Base-by-base conservation (phyloP, 2,329 filamentous ascomycete species). In the Alternaria alternata region DNA sequence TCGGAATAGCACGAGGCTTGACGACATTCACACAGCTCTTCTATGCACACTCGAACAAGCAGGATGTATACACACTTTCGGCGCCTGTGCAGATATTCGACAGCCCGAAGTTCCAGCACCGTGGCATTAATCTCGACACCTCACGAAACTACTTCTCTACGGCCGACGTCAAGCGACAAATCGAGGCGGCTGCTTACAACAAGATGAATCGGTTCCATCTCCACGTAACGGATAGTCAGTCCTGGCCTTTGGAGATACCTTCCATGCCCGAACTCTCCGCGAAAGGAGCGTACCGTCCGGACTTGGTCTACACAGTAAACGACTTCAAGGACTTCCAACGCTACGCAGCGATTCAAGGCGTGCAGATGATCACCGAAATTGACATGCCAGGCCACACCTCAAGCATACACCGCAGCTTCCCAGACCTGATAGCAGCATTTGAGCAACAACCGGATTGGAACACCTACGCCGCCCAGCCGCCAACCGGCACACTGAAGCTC, bases 141-240 rank as follows among this genome's bases (percentile, higher is more conserved):
- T 85, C 91, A 3, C 85, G 93, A 59, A 89, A 88, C 71, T 95
- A 85, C 80, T 91, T 90, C 77, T 84, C 87, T 1, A 80, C 91
- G 24, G 76, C 82, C 4, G 87, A 91, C 69, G 89, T 96, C 67
- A 84, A 89, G 71, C 87, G 88, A 51, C 92, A 89, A 54, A 91
- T 97, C 65, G 91, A 96, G 72, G 90, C 88, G 41, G 79, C 91
- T 65, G 82, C 90, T 1, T 93, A 88, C 85, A 92, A 89, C 81
- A 95, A 96, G 81, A 86, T 95, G 83, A 95, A 95, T 79, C 85
- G 88, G 6, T 84, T 96, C 57, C 92, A 95, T 78, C 82, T 94
- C 54, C 92, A 96, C 81, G 84, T 90, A 58, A 95, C 91, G 5
- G 92, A 96, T 77, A 88, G 90, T 16, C 92, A 96, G 78, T 91